Evolutionary conservation across 2,329 filamentous ascomycete genomes (phyloP).

Genomic region (Nemania abortiva): DNA sequence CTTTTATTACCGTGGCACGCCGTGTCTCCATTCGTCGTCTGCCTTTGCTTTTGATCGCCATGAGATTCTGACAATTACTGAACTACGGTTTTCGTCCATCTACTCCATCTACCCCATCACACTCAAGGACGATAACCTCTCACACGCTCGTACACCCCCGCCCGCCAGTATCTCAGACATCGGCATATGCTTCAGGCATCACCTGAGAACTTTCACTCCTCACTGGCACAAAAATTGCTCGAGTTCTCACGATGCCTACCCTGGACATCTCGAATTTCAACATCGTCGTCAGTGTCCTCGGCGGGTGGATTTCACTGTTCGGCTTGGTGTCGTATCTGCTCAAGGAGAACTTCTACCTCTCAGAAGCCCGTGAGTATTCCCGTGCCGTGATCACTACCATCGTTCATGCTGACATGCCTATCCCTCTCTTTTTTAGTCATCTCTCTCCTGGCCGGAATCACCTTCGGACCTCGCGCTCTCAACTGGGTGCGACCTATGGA

Average conservation of each 20-base stretch:
- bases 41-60: background rate
- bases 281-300: conserved; percentile 81
- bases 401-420: conserved; percentile 2
- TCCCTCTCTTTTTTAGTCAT: conserved; percentile 71
- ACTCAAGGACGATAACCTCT: conserved; percentile 58
- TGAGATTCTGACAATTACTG: background rate
- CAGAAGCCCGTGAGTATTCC: conserved; percentile 79
- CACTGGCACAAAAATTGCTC: background rate
- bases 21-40: conserved; percentile 17
- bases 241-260: conserved; percentile 55
- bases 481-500: conserved; percentile 81
- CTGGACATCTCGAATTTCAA: conserved; percentile 82
- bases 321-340: conserved; percentile 89
- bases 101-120: background rate
- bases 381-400: background rate
- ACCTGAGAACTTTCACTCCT: conserved; percentile 45
- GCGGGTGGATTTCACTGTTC: conserved; percentile 91
- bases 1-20: background rate
- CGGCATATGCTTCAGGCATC: conserved; percentile 56
- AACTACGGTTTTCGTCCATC: background rate
- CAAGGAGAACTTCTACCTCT: conserved; percentile 92
- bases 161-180: conserved; percentile 50
- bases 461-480: conserved; percentile 81
- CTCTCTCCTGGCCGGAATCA: conserved; percentile 81
- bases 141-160: conserved; percentile 47